Conservation (phyloP, 305 asterid genomes). For the Rubia peregrina region DNA sequence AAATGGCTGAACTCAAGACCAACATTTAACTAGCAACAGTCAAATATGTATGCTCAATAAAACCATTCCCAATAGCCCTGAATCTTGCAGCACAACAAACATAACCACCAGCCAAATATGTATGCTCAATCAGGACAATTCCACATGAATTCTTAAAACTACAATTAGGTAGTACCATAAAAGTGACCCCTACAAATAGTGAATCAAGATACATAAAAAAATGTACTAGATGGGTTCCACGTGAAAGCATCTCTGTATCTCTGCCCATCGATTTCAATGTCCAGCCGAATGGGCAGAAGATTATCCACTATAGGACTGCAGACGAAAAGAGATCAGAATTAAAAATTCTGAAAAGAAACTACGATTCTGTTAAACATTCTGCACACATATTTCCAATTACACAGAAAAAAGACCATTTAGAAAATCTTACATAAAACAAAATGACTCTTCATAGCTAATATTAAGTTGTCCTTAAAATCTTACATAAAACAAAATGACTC, state of each 20-base stretch:
- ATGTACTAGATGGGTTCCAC: slow-evolving; percentile 85
- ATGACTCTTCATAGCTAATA: no score
- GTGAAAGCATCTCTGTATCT: slow-evolving; percentile 73
- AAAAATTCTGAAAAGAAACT: background rate
- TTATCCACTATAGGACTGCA: slow-evolving; percentile 85
- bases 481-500: no score
- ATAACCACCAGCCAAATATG: background rate
- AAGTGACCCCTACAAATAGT: background rate
- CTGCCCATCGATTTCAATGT: slow-evolving; percentile 85
- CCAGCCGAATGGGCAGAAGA: slow-evolving; percentile 80
- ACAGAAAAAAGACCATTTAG: no score
- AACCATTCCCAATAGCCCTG: background rate
- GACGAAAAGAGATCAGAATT: slow-evolving; percentile 3
- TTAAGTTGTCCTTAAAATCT: no score
- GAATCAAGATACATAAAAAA: background rate
- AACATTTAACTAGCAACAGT: no score
- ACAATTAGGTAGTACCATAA: background rate
- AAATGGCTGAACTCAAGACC: no score
- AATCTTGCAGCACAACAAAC: background rate
- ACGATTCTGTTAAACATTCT: no score
- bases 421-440: no score
- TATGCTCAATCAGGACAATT: background rate
- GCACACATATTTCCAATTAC: background rate
- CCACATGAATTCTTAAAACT: background rate
- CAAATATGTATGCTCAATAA: no score